Evolutionary conservation across 106 monocot genomes (phyloP), one percentile per base, ranked within the genome.

Genomic region (Gastrodia elata): DNA sequence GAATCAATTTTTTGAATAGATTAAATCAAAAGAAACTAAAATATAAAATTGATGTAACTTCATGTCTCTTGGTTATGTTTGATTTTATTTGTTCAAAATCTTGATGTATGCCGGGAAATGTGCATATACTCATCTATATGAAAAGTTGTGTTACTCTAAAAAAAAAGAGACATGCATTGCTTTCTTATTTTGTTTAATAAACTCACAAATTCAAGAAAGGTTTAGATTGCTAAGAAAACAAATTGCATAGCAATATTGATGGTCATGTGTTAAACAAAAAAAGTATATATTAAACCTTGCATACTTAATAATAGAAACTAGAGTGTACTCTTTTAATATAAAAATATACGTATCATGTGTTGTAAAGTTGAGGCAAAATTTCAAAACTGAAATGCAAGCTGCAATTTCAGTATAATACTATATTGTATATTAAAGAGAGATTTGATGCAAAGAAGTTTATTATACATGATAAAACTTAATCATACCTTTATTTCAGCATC

Each of bases 401-500:
- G 32, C 13, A 61, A 15, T 32, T 61, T 61, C 32, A 61, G 61
- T 61, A 61, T 61, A 32, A 28, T 61, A n/a, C 11, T 61, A 61
- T 10, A 68, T 15, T 34, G 48, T 61, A 61, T 10, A 68, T 15
- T 34, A 68, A 37, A 64, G 64, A 13, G 24, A 64, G n/a, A 76
- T 25, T 43, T 43, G 7, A 11, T 35, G 65, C 14, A 68, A 43
- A 24, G 14, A 44, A 44, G 0, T 39, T 43, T n/a, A 26, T 33
- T 15, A 67, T 33, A 25, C 32, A 48, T 74, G 25, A 11, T 30
- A 36, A 59, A 24, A 22, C 8, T 32, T 11, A 52, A 27, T 11
- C 38, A 30, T 87, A 91, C 90, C 90, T 91, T 91, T 70, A 91
- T 83, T 57, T 91, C 90, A 64, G 87, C 84, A 69, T 91, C 90